phyloP scores from a whole-genome alignment of 2,329 filamentous ascomycete genomes.

The Colletotrichum navitas region DNA sequence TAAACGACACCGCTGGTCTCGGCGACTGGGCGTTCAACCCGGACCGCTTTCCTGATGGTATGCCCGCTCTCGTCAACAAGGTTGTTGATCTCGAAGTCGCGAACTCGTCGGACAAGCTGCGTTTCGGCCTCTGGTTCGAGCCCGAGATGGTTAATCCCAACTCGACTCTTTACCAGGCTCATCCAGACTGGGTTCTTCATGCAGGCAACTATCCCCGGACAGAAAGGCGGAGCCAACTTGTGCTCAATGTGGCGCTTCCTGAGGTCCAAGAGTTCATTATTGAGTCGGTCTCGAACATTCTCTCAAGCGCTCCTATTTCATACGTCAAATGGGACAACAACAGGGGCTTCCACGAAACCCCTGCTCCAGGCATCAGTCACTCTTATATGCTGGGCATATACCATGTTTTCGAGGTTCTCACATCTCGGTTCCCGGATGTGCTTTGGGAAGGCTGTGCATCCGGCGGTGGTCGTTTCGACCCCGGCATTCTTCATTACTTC shows the following conservation, averaged over 20 bases:
- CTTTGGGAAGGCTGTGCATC: conserved; percentile 77
- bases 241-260: conserved; percentile 70
- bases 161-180: conserved; percentile 69
- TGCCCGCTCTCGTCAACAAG: conserved; percentile 63
- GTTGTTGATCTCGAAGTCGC: conserved; percentile 63
- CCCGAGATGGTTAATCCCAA: conserved; percentile 77
- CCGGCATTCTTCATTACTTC: conserved; percentile 74
- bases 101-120: conserved; percentile 61
- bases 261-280: conserved; percentile 76
- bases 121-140: conserved; percentile 76
- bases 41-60: conserved; percentile 68
- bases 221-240: conserved; percentile 68
- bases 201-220: conserved; percentile 69
- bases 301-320: conserved; percentile 64
- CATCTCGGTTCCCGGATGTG: conserved; percentile 69
- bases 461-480: conserved; percentile 74
- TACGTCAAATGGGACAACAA: conserved; percentile 81
- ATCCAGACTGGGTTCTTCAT: conserved; percentile 74
- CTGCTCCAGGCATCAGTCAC: conserved; percentile 66
- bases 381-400: conserved; percentile 75
- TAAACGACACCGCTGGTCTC: conserved; percentile 68
- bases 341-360: conserved; percentile 71
- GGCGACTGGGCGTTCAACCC: conserved; percentile 74
- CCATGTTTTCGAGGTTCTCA: conserved; percentile 70
- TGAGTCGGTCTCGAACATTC: conserved; percentile 63